These are phyloP conservation scores for Pseudisothecium myosuroides DNA, from an alignment of 225 moss, liverwort and hornwort genomes.

Conservation along the genomic window DNA sequence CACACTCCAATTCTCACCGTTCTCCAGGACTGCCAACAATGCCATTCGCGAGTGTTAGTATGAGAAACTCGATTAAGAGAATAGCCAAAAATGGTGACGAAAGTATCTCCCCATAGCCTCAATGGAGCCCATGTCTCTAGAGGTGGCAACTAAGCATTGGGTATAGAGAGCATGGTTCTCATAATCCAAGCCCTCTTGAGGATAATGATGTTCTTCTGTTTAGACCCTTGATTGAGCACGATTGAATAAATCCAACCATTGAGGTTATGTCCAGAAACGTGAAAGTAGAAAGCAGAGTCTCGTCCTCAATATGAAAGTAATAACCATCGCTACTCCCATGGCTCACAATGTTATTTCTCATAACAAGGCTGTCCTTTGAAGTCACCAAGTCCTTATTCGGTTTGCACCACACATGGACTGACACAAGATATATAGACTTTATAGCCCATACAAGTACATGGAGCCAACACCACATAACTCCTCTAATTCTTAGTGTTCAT, in stretches of 20 bases:
- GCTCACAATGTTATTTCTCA: background rate
- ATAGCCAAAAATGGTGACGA: background rate
- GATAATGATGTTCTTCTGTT: too few relatives aligned
- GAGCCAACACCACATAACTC: background rate
- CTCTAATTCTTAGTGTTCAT: background rate
- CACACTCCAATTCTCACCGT: constrained; percentile 87
- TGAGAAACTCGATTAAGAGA: background rate
- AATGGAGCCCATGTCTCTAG: background rate
- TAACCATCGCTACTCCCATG: background rate
- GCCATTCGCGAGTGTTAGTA: background rate
- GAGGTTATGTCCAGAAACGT: too few relatives aligned
- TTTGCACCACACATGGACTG: background rate
- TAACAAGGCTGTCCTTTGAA: background rate
- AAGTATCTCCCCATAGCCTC: background rate
- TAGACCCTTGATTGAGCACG: background rate
- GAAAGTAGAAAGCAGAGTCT: background rate
- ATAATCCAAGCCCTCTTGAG: background rate
- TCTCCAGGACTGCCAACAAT: constrained; percentile 17
- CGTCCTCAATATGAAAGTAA: background rate
- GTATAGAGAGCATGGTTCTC: background rate
- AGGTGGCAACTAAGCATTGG: too few relatives aligned
- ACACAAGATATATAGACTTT: background rate
- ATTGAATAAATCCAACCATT: background rate
- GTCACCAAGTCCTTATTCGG: background rate
- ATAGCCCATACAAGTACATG: background rate